phyloP scores from a whole-genome alignment of 2,329 filamentous ascomycete genomes.

The Penicillium sp. region DNA sequence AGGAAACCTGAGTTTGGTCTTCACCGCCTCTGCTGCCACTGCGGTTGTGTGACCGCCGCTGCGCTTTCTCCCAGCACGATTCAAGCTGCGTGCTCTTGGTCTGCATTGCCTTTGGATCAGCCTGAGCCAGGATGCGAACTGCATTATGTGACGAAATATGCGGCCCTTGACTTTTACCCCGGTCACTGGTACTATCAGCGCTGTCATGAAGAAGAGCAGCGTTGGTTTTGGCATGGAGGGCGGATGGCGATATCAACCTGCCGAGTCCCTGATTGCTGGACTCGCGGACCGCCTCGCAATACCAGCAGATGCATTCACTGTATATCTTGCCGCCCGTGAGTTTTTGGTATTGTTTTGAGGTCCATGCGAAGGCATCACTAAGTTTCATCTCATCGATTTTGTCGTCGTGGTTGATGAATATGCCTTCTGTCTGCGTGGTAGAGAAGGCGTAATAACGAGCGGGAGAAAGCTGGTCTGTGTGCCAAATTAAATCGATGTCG shows the following conservation, averaged over 20 bases:
- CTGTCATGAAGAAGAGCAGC: neutral
- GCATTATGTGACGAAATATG: constrained; percentile 6
- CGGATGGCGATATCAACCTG: neutral
- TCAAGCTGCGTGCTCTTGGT: neutral
- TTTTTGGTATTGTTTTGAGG: constrained; percentile 65
- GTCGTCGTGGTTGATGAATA: constrained; percentile 77
- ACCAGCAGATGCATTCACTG: constrained; percentile 77
- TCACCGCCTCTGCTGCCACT: neutral
- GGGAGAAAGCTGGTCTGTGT: constrained; percentile 74
- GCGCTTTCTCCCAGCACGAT: neutral
- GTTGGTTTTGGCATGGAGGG: neutral
- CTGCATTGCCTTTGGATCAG: neutral
- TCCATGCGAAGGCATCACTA: constrained; percentile 66
- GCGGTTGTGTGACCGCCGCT: neutral
- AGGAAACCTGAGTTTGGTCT: neutral
- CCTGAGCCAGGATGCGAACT: neutral
- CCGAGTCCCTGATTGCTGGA: neutral
- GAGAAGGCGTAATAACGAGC: constrained; percentile 61
- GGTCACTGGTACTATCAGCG: neutral
- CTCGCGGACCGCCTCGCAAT: constrained; percentile 3
- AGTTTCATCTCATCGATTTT: constrained; percentile 70
- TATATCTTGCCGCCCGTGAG: constrained; percentile 63
- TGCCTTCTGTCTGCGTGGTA: constrained; percentile 39
- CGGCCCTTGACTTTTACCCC: neutral
- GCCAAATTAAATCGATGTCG: constrained; percentile 46